Percentiles rank a stretch among this genome's conserved stretches.
Evolutionary conservation across 495 filamentous ascomycete genomes (phyloP).

Genomic region (Penicillium coffeae): DNA sequence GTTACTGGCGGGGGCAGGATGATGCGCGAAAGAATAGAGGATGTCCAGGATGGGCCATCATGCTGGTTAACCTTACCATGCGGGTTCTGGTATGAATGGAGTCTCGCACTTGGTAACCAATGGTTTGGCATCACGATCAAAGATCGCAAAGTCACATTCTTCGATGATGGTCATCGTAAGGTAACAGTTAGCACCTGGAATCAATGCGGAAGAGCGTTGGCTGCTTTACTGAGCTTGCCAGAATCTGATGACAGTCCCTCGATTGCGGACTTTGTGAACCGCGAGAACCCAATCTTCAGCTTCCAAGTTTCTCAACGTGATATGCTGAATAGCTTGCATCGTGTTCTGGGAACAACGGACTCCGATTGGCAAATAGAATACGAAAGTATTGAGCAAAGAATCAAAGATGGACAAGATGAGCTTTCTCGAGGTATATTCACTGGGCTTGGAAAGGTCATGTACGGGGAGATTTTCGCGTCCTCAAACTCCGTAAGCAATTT

Average conservation of each 20-base stretch:
- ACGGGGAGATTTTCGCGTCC: constrained; percentile 45
- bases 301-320: constrained; percentile 50
- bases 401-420: constrained; percentile 34
- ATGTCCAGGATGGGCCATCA: constrained; percentile 42
- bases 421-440: constrained; percentile 37
- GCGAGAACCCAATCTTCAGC: constrained; percentile 38
- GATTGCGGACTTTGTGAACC: constrained; percentile 34
- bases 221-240: constrained; percentile 38
- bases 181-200: constrained; percentile 40
- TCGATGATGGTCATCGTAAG: constrained; percentile 44
- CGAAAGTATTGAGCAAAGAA: constrained; percentile 40
- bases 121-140: constrained; percentile 48
- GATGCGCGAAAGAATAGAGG: constrained; percentile 1
- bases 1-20: constrained; percentile 20
- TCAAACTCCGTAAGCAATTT: constrained; percentile 39
- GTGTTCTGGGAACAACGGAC: constrained; percentile 44
- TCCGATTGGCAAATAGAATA: constrained; percentile 54
- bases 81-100: constrained; percentile 55
- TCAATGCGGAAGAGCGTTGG: constrained; percentile 44
- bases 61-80: constrained; percentile 47
- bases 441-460: constrained; percentile 36
- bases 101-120: constrained; percentile 25
- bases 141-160: constrained; percentile 37
- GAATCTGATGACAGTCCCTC: constrained; percentile 18
- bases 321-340: constrained; percentile 51